Percentiles rank a stretch among this genome's conserved stretches.
phyloP scores from a whole-genome alignment of 139 green algal genomes.

The Tetradesmus lagerheimii region DNA sequence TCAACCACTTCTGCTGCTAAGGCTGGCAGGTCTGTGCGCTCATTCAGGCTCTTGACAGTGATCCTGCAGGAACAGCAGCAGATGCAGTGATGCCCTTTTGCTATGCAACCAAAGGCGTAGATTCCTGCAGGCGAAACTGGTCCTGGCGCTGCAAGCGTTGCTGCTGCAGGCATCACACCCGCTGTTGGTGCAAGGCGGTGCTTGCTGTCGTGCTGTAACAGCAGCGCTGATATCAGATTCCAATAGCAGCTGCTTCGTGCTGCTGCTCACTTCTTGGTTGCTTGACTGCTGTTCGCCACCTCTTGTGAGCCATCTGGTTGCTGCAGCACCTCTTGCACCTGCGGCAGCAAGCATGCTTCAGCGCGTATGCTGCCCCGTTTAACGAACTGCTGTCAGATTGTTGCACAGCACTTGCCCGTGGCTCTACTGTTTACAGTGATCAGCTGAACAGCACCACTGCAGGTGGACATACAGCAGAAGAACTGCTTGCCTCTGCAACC shows the following conservation, averaged over 20 bases:
- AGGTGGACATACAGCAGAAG: too few species aligned
- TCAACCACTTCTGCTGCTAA: slow-evolving; percentile 80
- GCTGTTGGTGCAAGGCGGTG: not conserved
- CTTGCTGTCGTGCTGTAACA: not conserved
- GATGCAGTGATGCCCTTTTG: not conserved
- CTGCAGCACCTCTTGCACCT: slow-evolving; percentile 56
- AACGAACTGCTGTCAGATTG: not conserved
- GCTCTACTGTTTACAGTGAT: too few species aligned
- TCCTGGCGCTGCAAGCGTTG: not conserved
- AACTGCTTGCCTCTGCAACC: too few species aligned
- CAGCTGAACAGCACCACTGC: too few species aligned
- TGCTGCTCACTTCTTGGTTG: slow-evolving; percentile 62
- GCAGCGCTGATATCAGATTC: too few species aligned
- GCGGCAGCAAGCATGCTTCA: not conserved
- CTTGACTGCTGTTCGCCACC: slow-evolving; percentile 53
- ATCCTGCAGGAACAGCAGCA: slow-evolving; percentile 57
- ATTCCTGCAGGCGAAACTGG: not conserved
- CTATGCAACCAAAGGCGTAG: too few species aligned
- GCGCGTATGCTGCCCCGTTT: not conserved
- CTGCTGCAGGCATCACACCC: not conserved
- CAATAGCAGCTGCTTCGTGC: too few species aligned
- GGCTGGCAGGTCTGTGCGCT: slow-evolving; percentile 64
- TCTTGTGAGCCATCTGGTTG: slow-evolving; percentile 54
- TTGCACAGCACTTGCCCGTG: not conserved
- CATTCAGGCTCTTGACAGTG: slow-evolving; percentile 71